Conservation (phyloP, 306 rosid genomes). For the Vigna reflexopilosa region DNA sequence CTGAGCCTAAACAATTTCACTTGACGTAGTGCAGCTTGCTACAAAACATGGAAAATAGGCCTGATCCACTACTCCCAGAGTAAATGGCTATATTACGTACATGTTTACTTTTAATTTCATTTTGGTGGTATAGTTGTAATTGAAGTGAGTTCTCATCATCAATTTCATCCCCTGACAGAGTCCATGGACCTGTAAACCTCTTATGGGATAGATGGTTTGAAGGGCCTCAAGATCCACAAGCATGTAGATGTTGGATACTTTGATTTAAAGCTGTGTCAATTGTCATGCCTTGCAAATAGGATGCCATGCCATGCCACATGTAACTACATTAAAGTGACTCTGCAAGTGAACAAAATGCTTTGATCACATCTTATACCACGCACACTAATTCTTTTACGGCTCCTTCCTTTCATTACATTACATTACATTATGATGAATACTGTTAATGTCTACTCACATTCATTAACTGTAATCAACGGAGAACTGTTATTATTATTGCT, state of each 20-base stretch:
- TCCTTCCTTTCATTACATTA: background rate
- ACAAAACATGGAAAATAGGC: constrained; percentile 54
- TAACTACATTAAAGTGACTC: constrained; percentile 41
- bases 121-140: background rate
- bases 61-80: constrained; percentile 79
- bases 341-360: constrained; percentile 33
- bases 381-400: constrained; percentile 10
- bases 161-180: constrained; percentile 52
- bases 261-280: constrained; percentile 42
- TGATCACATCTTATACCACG: constrained; percentile 23
- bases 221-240: constrained; percentile 70
- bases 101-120: constrained; percentile 29
- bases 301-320: constrained; percentile 16
- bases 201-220: constrained; percentile 90
- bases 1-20: constrained; percentile 40
- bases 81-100: constrained; percentile 48
- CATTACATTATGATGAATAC: constrained; percentile 16
- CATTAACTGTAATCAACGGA: constrained; percentile 43
- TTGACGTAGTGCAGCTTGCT: constrained; percentile 59
- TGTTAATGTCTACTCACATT: constrained; percentile 33
- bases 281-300: constrained; percentile 32
- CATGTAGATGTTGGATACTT: constrained; percentile 68
- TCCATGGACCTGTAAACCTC: constrained; percentile 64
- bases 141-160: constrained; percentile 30
- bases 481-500: constrained; percentile 44